phyloP scores from a whole-genome alignment of 208 protist genomes.

The Leptomonas pyrrhocoris region DNA sequence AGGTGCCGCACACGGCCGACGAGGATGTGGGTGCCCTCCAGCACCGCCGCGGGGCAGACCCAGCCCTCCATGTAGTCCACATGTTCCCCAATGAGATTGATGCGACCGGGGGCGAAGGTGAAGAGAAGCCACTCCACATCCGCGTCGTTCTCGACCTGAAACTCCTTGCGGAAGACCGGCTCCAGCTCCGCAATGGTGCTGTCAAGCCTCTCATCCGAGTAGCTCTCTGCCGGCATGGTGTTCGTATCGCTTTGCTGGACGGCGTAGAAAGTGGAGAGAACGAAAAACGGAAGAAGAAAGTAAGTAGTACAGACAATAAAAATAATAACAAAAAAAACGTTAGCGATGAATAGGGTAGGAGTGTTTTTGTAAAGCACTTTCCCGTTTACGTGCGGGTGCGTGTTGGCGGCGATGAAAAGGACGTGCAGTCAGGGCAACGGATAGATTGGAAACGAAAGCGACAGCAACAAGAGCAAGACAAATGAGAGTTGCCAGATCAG shows the following conservation, averaged over 20 bases:
- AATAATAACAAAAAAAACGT: no score
- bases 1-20: constrained; percentile 68
- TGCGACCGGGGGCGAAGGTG: constrained; percentile 81
- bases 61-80: constrained; percentile 89
- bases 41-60: constrained; percentile 73
- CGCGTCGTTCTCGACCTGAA: constrained; percentile 36
- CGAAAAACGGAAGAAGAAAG: background rate
- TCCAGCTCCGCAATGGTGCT: constrained; percentile 41
- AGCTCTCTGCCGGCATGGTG: constrained; percentile 61
- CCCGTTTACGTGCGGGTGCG: no score
- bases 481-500: no score
- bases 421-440: no score
- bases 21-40: constrained; percentile 70
- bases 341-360: no score
- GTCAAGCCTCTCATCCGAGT: constrained; percentile 55
- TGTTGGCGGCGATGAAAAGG: no score
- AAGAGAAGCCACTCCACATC: constrained; percentile 83
- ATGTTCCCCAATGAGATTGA: constrained; percentile 94
- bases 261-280: background rate
- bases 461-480: no score
- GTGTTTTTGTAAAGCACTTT: no score
- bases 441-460: no score
- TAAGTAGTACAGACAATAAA: no score
- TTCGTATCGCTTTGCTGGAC: background rate
- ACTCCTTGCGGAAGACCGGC: constrained; percentile 64